Base-by-base conservation (phyloP, 768 basidiomycete genomes). In the Mycena haematopus region DNA sequence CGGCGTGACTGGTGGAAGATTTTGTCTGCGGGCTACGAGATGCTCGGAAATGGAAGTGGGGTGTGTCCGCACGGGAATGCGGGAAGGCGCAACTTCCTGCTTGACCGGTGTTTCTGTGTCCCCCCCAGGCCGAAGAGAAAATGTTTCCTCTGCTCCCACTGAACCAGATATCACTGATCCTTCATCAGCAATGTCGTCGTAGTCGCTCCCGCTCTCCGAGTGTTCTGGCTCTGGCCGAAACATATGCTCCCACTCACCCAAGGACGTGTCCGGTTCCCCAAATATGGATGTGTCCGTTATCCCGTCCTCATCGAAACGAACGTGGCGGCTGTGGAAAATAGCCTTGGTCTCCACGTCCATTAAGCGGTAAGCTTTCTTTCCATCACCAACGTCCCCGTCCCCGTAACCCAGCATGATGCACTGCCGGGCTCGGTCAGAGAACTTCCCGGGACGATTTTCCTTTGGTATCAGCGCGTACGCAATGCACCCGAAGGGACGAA, bases 61-160 rank as follows among this genome's bases (percentile, higher is more conserved):
- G 13, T 11, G 24, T 47, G 24, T 25, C 10, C 6, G 24, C 8
- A 47, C 24, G 6, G 46, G 46, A 17, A 47, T 47, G 24, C 46
- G 46, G 6, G 46, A 47, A 13, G 46, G 46, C 1, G 46, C 24
- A 11, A 11, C 31, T 47, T 47, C 46, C 22, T 25, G 46, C 24
- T 47, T 47, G 24, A 47, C 24, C 2, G 14, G 7, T 47, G 46
- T 24, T 6, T 25, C 24, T 47, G 46, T 47, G 46, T 47, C 24
- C 46, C 46, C 46, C 46, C 46, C 46, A 25, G 46, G 46, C 46
- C 24, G 46, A 47, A 14, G 24, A 47, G 46, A 24, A 47, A 47
- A 47, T 11, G 8, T 25, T 24, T 25, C 45, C 14, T 25, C 46
- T 47, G 46, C 46, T 47, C 24, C 24, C 46, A 25, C 42, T 44